Conservation (phyloP, 441 rosid species). For the Mallotus repandus region DNA sequence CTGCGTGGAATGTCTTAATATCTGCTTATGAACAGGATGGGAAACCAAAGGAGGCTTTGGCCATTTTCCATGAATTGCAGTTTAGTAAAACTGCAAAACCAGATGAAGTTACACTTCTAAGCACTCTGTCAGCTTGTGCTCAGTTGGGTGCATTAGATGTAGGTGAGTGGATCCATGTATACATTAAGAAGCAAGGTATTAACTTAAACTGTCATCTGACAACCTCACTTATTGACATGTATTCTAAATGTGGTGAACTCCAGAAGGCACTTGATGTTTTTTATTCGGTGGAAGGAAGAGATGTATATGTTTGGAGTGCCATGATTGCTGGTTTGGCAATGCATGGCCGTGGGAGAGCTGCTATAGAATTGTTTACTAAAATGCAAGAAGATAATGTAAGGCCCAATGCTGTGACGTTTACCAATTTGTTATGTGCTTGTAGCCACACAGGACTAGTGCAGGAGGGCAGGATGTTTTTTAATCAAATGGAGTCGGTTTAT, state of each 20-base stretch:
- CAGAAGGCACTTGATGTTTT: constrained; percentile 67
- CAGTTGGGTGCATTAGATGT: constrained; percentile 62
- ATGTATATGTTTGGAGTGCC: constrained; percentile 71
- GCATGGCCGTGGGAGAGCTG: constrained; percentile 62
- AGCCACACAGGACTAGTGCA: constrained; percentile 70
- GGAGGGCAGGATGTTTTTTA: constrained; percentile 51
- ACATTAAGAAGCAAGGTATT: constrained; percentile 46
- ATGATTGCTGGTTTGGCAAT: constrained; percentile 75
- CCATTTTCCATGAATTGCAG: constrained; percentile 55
- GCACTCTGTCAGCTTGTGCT: constrained; percentile 62
- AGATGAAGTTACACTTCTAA: constrained; percentile 60
- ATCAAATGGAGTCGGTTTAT: constrained; percentile 47
- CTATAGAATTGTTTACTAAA: constrained; percentile 50
- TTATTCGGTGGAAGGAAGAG: constrained; percentile 44
- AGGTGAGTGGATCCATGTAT: constrained; percentile 53
- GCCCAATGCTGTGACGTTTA: constrained; percentile 67
- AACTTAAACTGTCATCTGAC: constrained; percentile 52
- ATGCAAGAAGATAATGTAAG: constrained; percentile 56
- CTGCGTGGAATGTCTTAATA: constrained; percentile 67
- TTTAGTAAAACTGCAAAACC: constrained; percentile 41
- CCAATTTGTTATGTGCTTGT: constrained; percentile 64
- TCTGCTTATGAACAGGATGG: constrained; percentile 71
- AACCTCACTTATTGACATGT: constrained; percentile 73
- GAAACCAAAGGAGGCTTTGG: constrained; percentile 61
- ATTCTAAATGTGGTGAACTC: constrained; percentile 68